Conservation (phyloP, 345 rosid species). For the Melaleuca alternifolia region DNA sequence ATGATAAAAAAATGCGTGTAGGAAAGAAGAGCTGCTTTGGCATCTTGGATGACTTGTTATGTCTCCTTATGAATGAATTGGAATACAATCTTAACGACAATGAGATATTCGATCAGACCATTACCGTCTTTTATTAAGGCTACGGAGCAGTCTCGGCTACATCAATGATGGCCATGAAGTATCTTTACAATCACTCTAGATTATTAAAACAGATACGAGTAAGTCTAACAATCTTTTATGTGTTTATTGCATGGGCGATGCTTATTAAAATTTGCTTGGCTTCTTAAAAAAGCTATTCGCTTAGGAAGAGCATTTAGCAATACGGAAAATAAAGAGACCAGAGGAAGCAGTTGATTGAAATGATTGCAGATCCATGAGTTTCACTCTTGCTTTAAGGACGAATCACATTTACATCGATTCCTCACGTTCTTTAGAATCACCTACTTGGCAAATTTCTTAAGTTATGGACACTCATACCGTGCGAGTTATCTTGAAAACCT, state of each 20-base stretch:
- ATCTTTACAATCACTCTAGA: conserved; percentile 61
- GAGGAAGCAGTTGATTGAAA: conserved; percentile 36
- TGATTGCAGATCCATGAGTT: conserved; percentile 46
- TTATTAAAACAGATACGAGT: conserved; percentile 45
- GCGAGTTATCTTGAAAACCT: too few relatives aligned
- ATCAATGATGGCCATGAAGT: conserved; percentile 85
- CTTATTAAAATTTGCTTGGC: background rate
- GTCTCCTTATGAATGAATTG: conserved; percentile 41
- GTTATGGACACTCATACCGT: too few relatives aligned
- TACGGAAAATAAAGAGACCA: conserved; percentile 17
- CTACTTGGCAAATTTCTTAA: too few relatives aligned
- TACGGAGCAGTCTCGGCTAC: conserved; percentile 77
- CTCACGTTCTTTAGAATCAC: too few relatives aligned
- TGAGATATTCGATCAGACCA: conserved; percentile 68
- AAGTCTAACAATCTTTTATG: background rate
- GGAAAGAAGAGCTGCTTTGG: background rate
- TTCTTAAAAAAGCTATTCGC: background rate
- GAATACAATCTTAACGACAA: conserved; percentile 28
- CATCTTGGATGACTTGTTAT: conserved; percentile 49
- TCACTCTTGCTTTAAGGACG: conserved; percentile 42
- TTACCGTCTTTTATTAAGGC: conserved; percentile 63
- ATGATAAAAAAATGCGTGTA: too few relatives aligned
- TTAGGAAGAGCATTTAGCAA: conserved; percentile 42
- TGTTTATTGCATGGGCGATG: background rate
- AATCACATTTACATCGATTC: too few relatives aligned